Evolutionary conservation across 2,329 filamentous ascomycete species (phyloP), one percentile per base, ranked within the genome.

Genomic region (Phoma sp.): DNA sequence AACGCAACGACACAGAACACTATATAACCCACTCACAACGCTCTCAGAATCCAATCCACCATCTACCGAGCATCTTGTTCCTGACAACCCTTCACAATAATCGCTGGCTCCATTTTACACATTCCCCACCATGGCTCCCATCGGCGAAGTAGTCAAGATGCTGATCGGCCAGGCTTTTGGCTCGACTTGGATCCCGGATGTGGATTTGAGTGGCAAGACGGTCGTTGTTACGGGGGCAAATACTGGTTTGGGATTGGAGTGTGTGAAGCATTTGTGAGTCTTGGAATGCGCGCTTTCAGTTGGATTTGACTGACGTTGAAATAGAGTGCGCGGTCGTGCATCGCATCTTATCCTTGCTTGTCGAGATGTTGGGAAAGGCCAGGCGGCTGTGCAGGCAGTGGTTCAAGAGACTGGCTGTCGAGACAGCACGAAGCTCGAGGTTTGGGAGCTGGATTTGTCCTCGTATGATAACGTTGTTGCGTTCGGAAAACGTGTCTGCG

Each of bases 201-300:
- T 47, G 12, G 33, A 52, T 21, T 7, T 58, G 12, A 22, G 32
- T 12, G 54, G 40, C 15, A 51, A 53, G 21, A 58, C 55, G 8
- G 43, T 61, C 7, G 22, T 61, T 17, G 44, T 61, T 15, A 58
- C 58, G 6, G 58, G 52, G 4, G 53, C 48, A 4, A 57, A 56
- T n/a, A 60, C 53, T 22, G 57, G 57, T 15, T 25, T 60, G 6
- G 51, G 58, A 8, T 24, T 58, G 13, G 47, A 58, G 19, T 58
- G 51, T 39, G 58, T 45, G 15, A 58, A 56, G 22, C 51, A 61
- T 29, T 19, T 56, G 55, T 58, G 51, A n/a, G 51, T 51, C 13
- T 17, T 17, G 17, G 17, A 17, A 17, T 17, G 17, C 17, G 17
- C 17, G 17, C 17, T 17, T 17, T 17, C 17, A 17, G 17, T 17